These are phyloP conservation scores for Alternaria brassicae DNA, from an alignment of 2,329 filamentous ascomycete genomes.

Conservation along the genomic window DNA sequence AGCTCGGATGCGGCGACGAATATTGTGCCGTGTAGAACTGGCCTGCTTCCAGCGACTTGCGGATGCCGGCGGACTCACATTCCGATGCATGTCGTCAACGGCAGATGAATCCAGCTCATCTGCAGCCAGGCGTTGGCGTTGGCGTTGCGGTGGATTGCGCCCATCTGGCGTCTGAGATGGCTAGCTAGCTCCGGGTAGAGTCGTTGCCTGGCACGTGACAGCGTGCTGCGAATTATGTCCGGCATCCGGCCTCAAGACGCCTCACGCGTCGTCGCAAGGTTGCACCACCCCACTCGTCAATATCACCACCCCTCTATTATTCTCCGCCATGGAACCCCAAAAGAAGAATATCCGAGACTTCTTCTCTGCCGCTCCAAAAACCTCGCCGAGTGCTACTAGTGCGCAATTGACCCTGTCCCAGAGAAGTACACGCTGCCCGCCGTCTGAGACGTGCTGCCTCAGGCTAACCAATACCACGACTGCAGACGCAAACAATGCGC, in stretches of 20 bases:
- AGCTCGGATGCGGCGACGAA: conserved; percentile 1
- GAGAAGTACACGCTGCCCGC: conserved; percentile 21
- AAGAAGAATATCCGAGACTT: conserved; percentile 55
- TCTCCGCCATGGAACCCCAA: conserved; percentile 23
- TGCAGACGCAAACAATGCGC: conserved; percentile 12
- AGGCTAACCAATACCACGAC: neutral
- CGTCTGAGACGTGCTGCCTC: neutral
- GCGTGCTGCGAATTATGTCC: conserved; percentile 12
- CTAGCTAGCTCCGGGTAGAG: neutral
- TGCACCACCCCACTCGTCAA: conserved; percentile 7
- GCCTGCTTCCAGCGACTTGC: conserved; percentile 1
- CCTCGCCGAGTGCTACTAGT: conserved; percentile 16
- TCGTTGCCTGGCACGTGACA: conserved; percentile 21
- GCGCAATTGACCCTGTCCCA: conserved; percentile 31
- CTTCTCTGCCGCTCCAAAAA: conserved; percentile 53
- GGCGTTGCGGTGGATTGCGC: conserved; percentile 3
- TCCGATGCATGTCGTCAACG: conserved; percentile 27
- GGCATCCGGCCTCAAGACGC: neutral
- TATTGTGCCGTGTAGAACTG: neutral
- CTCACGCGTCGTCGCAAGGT: conserved; percentile 1
- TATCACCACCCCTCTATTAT: neutral
- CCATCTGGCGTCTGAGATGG: too few relatives aligned
- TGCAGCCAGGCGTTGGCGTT: neutral
- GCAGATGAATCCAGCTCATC: conserved; percentile 5
- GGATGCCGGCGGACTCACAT: conserved; percentile 27